Conservation (phyloP, 2,329 filamentous ascomycete genomes). For the Ceratocystis destructans region DNA sequence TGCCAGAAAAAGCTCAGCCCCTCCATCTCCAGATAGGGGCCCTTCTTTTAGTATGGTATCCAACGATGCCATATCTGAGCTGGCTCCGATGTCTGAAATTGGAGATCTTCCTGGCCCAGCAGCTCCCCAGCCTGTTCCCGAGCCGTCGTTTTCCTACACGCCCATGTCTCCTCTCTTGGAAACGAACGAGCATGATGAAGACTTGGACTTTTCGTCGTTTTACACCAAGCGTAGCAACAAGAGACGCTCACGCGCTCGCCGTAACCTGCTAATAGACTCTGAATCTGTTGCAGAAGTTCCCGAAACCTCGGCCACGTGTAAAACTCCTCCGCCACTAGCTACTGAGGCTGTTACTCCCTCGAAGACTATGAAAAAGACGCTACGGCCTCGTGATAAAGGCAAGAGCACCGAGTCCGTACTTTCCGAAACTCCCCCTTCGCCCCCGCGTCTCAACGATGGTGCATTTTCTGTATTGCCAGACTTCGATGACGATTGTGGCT, state of each 20-base stretch:
- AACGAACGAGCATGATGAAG: conserved; percentile 13
- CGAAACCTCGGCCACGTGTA: not conserved
- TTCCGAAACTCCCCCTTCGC: conserved; percentile 14
- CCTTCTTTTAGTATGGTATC: not conserved
- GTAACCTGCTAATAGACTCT: conserved; percentile 6
- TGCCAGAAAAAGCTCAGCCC: not conserved
- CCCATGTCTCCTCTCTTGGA: conserved; percentile 1
- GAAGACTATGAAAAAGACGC: conserved; percentile 1
- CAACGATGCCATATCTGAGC: conserved; percentile 14
- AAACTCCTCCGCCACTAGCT: not conserved
- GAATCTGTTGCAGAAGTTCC: conserved; percentile 11
- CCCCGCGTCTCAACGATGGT: conserved; percentile 16
- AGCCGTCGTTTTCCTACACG: not conserved
- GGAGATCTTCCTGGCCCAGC: not conserved
- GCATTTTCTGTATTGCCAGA: conserved; percentile 17
- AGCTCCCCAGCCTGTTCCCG: not conserved
- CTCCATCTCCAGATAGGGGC: conserved; percentile 10
- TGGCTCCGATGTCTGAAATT: conserved; percentile 17
- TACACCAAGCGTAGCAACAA: conserved; percentile 12
- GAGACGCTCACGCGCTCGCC: conserved; percentile 6
- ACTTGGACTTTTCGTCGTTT: conserved; percentile 16
- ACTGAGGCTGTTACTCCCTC: not conserved
- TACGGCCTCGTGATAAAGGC: conserved; percentile 12
- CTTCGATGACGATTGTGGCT: conserved; percentile 13
- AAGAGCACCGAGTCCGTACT: conserved; percentile 16